Percentiles rank a stretch among this genome's conserved stretches.
Evolutionary conservation across 2,329 filamentous ascomycete species (phyloP).

Genomic region (Chaetothyriales sp.): DNA sequence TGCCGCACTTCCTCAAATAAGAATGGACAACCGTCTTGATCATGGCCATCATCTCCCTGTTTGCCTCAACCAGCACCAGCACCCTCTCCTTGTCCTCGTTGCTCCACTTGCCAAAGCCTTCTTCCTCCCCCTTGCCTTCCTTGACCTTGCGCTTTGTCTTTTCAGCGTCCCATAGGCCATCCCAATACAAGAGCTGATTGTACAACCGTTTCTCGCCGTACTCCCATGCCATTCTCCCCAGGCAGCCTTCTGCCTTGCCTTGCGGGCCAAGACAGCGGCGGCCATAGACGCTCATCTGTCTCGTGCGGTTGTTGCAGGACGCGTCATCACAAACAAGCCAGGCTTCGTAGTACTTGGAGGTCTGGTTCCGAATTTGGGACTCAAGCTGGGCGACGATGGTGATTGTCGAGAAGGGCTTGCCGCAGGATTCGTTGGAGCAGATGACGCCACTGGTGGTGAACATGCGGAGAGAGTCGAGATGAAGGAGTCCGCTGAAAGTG

Average conservation of each 20-base stretch:
- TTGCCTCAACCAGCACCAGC: constrained; percentile 62
- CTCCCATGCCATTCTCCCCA: constrained; percentile 79
- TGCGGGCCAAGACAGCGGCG: constrained; percentile 76
- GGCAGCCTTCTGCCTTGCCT: constrained; percentile 70
- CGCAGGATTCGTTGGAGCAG: constrained; percentile 54
- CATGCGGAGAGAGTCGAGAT: constrained; percentile 17
- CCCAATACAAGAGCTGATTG: constrained; percentile 85
- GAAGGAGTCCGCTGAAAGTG: constrained; percentile 59
- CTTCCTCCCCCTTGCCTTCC: constrained; percentile 26
- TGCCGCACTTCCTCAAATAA: constrained; percentile 78
- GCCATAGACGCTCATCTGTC: constrained; percentile 88
- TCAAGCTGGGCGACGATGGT: constrained; percentile 79
- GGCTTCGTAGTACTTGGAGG: constrained; percentile 77
- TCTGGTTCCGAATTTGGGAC: constrained; percentile 62
- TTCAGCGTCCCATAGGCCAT: constrained; percentile 77
- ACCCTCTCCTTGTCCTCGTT: constrained; percentile 52
- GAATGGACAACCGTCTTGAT: constrained; percentile 64
- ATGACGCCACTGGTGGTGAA: constrained; percentile 51
- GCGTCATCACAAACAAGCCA: constrained; percentile 86
- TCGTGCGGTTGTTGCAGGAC: constrained; percentile 71
- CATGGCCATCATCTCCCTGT: constrained; percentile 63
- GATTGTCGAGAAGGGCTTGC: constrained; percentile 51
- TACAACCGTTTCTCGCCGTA: constrained; percentile 80
- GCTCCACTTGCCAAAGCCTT: constrained; percentile 23
- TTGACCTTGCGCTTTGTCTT: constrained; percentile 49